These are phyloP conservation scores for Aechmea fasciata DNA, from an alignment of 176 grass and related monocot genomes.

Conservation along the genomic window DNA sequence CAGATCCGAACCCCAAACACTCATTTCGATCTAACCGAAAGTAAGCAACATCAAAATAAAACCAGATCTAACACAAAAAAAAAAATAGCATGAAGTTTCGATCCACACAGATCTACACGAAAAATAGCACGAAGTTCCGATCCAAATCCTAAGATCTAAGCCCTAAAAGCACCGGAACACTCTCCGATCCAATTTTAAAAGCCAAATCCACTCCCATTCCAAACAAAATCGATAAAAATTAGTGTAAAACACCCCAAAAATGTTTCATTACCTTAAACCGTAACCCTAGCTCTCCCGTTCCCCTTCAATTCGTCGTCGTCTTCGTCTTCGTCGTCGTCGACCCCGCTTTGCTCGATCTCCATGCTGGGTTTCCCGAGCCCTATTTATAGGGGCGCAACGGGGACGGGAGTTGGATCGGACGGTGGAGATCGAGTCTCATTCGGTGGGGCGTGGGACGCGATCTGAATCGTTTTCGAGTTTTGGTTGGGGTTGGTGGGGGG, in stretches of 20 bases:
- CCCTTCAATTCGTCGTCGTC: background rate
- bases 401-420: background rate
- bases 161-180: background rate
- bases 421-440: background rate
- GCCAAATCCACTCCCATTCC: too few relatives aligned
- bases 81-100: background rate
- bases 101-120: background rate
- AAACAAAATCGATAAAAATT: too few relatives aligned
- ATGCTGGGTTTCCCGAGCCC: background rate
- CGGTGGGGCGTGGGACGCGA: background rate
- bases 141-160: background rate
- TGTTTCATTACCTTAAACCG: background rate
- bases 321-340: too few relatives aligned
- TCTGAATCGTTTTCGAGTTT: background rate
- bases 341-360: background rate
- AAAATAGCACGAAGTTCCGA: background rate
- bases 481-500: background rate
- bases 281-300: background rate
- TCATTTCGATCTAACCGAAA: background rate
- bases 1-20: background rate
- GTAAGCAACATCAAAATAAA: background rate
- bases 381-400: background rate
- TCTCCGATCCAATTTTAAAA: too few relatives aligned
- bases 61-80: background rate
- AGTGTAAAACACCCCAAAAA: too few relatives aligned